Conservation (phyloP, 2,329 filamentous ascomycete species). For the Fusarium sp. region DNA sequence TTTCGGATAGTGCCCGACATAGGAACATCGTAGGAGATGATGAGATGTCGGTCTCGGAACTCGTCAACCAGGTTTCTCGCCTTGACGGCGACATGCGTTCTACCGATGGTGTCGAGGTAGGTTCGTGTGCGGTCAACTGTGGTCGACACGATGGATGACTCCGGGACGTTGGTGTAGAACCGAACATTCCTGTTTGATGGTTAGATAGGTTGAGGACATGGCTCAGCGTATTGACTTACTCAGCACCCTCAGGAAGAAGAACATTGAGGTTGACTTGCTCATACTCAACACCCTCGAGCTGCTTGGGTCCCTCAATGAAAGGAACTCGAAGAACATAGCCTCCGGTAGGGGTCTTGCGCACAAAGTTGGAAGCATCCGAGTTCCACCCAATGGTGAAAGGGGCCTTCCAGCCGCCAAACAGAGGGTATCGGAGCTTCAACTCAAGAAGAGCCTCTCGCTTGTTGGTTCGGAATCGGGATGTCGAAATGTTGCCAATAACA, state of each 20-base stretch:
- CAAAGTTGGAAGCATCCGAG: constrained; percentile 79
- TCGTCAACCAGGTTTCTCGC: constrained; percentile 92
- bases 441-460: constrained; percentile 85
- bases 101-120: constrained; percentile 92
- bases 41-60: constrained; percentile 81
- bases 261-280: constrained; percentile 82
- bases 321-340: constrained; percentile 90
- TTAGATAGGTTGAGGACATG: constrained; percentile 38
- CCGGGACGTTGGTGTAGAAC: constrained; percentile 78
- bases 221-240: constrained; percentile 63
- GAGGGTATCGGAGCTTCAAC: constrained; percentile 92
- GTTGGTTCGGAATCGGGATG: constrained; percentile 84
- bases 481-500: constrained; percentile 96
- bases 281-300: constrained; percentile 86
- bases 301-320: constrained; percentile 91
- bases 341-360: constrained; percentile 74
- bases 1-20: constrained; percentile 81
- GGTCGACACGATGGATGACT: constrained; percentile 68
- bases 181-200: constrained; percentile 76
- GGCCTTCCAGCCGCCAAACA: constrained; percentile 98
- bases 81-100: constrained; percentile 82
- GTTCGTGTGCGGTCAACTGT: constrained; percentile 77
- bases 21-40: constrained; percentile 90
- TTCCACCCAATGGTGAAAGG: constrained; percentile 98
- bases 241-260: constrained; percentile 90